A percentile compares a stretch with the other conserved stretches of the same genome.
Evolutionary conservation across 179 eudicot species (phyloP).

Genomic region (Spergularia azorica): DNA sequence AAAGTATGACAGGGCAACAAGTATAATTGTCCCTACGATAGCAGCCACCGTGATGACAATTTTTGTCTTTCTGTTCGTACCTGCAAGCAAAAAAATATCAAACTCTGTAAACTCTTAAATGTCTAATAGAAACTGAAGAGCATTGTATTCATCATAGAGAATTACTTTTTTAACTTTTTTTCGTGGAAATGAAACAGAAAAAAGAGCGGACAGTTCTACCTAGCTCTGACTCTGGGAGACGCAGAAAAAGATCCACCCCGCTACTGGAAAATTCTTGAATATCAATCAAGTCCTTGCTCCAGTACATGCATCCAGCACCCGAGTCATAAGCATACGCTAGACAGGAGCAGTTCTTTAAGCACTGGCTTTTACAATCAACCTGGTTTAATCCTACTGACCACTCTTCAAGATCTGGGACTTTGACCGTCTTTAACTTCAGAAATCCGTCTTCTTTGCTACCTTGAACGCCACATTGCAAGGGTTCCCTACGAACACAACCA

Average conservation of each 20-base stretch:
- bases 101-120: neutral
- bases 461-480: conserved; percentile 29
- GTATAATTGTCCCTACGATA: neutral
- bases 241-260: conserved; percentile 20
- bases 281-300: conserved; percentile 20
- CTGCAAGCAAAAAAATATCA: conserved; percentile 9
- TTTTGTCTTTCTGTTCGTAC: conserved; percentile 3
- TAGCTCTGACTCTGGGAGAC: conserved; percentile 19
- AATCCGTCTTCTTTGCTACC: conserved; percentile 35
- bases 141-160: neutral
- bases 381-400: conserved; percentile 21
- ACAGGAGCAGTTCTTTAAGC: conserved; percentile 21
- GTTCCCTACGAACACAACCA: conserved; percentile 42
- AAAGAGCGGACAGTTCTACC: conserved; percentile 1
- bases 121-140: neutral
- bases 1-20: conserved; percentile 1
- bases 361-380: conserved; percentile 17
- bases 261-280: conserved; percentile 16
- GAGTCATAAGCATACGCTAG: conserved; percentile 22
- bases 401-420: conserved; percentile 34
- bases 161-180: too few relatives aligned
- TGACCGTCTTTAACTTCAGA: conserved; percentile 24
- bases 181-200: neutral
- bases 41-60: conserved; percentile 9
- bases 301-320: conserved; percentile 21